phyloP scores from a whole-genome alignment of 2,329 filamentous ascomycete species.

The Cladosporium velox region DNA sequence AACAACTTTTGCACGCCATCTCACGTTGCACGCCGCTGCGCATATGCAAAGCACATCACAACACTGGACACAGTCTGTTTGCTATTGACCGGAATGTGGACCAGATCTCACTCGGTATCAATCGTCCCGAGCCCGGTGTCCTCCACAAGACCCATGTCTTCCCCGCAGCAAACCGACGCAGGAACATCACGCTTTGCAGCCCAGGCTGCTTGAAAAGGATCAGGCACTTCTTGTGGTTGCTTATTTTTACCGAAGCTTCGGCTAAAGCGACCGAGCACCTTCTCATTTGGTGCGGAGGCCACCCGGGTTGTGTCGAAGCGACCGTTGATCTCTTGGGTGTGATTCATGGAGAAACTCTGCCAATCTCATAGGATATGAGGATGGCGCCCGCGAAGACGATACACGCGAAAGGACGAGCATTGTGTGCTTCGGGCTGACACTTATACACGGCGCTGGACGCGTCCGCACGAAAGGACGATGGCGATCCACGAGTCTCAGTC shows the following conservation, averaged over 20 bases:
- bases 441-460: background rate
- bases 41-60: too few species aligned
- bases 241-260: background rate
- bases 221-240: background rate
- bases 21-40: too few species aligned
- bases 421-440: background rate
- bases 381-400: background rate
- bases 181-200: background rate
- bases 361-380: background rate
- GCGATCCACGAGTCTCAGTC: background rate
- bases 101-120: background rate
- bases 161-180: background rate
- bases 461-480: background rate
- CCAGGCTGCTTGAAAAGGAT: background rate
- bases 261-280: background rate
- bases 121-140: background rate
- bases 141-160: background rate
- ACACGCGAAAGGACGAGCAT: too few species aligned
- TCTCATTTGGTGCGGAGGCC: background rate
- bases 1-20: too few species aligned
- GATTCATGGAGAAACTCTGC: background rate
- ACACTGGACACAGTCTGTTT: too few species aligned
- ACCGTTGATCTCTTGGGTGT: background rate
- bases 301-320: background rate
- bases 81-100: background rate